Evolutionary conservation across 805 yeast species (phyloP).

Genomic region (Torulaspora indica): DNA sequence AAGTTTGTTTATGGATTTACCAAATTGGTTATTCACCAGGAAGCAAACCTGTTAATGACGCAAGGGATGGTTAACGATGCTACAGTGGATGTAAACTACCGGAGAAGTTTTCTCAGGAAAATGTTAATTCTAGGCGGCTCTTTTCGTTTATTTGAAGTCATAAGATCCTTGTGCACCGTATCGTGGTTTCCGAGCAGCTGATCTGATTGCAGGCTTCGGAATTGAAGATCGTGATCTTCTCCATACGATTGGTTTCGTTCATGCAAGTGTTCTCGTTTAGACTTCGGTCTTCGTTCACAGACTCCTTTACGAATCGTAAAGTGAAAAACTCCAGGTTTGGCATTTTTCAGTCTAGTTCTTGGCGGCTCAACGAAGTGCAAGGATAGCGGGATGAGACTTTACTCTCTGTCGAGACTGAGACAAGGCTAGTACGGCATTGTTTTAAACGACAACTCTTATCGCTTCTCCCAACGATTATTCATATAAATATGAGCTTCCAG

Average conservation of each 20-base stretch:
- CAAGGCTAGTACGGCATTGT: background rate
- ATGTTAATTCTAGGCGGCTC: no score
- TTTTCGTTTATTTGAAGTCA: no score
- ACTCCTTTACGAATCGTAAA: background rate
- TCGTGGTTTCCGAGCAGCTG: background rate
- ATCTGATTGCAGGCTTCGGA: background rate
- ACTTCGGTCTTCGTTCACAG: background rate
- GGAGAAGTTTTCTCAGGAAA: no score
- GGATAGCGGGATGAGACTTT: background rate
- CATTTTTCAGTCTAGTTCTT: background rate
- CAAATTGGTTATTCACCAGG: conserved; percentile 70
- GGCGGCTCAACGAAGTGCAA: background rate
- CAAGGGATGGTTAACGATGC: background rate
- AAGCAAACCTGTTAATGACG: conserved; percentile 25
- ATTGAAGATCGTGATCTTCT: background rate
- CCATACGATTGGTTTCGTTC: background rate
- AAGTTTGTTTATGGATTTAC: conserved; percentile 62
- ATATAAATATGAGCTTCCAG: background rate
- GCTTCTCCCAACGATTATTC: background rate
- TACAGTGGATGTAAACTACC: conserved; percentile 4
- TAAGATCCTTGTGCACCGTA: no score
- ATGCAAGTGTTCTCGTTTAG: background rate
- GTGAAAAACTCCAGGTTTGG: conserved; percentile 1
- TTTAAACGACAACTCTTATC: background rate
- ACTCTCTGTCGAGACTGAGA: background rate